Conservation (phyloP, 495 filamentous ascomycete species). For the Rhypophila decipiens region DNA sequence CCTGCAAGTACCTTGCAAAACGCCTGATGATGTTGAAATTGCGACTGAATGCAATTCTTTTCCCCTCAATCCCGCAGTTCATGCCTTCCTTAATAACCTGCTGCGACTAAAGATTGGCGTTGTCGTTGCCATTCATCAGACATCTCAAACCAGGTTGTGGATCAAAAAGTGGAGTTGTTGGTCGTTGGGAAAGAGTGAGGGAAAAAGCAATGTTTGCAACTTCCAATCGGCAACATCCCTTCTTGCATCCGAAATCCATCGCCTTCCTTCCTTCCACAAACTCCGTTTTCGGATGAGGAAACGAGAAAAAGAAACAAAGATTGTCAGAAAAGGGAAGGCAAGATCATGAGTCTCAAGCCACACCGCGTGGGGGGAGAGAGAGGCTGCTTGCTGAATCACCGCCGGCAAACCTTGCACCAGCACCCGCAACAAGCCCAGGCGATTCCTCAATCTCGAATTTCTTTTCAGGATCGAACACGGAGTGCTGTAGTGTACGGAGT, state of each 20-base stretch:
- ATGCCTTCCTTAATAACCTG: background rate
- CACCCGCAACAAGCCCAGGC: background rate
- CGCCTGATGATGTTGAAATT: background rate
- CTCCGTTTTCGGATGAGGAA: background rate
- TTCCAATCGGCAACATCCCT: slow-evolving; percentile 21
- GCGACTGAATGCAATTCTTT: background rate
- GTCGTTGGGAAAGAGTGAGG: background rate
- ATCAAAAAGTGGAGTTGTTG: background rate
- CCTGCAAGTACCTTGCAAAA: too few relatives aligned
- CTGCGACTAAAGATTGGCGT: background rate
- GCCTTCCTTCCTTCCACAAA: background rate
- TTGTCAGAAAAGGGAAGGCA: background rate
- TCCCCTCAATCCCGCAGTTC: background rate
- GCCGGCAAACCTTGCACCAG: background rate
- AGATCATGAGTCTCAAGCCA: too few relatives aligned
- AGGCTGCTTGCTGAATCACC: background rate
- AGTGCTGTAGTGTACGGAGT: too few relatives aligned
- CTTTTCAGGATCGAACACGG: background rate
- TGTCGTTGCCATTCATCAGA: background rate
- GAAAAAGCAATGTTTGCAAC: too few relatives aligned
- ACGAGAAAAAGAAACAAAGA: slow-evolving; percentile 3
- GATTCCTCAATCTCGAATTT: background rate
- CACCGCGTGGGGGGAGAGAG: too few relatives aligned
- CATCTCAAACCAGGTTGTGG: background rate
- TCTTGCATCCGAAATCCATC: too few relatives aligned